Conservation (phyloP, 345 rosid species). For the Rhodomyrtus tomentosa region DNA sequence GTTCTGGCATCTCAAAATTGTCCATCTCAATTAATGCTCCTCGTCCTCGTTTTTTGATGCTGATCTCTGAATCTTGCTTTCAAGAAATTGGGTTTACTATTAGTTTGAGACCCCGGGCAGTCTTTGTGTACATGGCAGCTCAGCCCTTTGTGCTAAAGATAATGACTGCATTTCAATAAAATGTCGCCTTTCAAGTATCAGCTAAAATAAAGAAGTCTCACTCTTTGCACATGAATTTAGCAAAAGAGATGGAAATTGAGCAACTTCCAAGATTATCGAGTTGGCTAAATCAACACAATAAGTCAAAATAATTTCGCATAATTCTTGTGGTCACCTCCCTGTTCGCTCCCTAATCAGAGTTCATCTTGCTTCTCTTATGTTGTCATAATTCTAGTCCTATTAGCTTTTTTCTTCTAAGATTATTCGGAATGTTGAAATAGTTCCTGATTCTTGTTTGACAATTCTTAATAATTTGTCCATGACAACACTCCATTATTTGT, state of each 20-base stretch:
- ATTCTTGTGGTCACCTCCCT: background rate
- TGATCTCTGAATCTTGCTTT: background rate
- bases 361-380: background rate
- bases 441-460: background rate
- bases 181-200: background rate
- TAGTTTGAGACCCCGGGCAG: background rate
- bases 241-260: too few species aligned
- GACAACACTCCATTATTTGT: conserved; percentile 5
- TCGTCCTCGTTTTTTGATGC: background rate
- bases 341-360: background rate
- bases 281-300: background rate
- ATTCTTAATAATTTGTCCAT: background rate
- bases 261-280: background rate
- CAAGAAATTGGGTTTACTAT: background rate
- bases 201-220: too few species aligned
- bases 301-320: background rate
- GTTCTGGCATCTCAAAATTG: background rate
- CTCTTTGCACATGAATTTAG: background rate
- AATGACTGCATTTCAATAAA: background rate
- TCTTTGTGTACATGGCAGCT: background rate
- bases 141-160: background rate
- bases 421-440: background rate
- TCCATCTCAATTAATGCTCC: background rate
- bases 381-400: background rate
- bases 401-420: background rate